Conservation (phyloP, 208 protist species). For the Leishmania lainsoni region DNA sequence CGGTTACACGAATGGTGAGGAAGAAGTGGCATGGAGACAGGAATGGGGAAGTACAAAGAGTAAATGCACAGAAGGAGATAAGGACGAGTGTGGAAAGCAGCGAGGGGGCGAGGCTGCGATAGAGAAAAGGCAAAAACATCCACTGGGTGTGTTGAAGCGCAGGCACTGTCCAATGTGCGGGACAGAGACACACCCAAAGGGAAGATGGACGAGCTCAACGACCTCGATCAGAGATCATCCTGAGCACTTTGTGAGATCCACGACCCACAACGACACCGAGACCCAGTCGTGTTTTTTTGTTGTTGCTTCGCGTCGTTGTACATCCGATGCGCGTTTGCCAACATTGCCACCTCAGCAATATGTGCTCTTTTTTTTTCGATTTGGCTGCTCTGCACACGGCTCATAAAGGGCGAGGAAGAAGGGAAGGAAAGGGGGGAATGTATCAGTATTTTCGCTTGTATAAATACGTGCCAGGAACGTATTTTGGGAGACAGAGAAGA, state of each 20-base stretch:
- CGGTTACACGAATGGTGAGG: not conserved
- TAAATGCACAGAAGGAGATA: not conserved
- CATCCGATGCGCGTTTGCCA: not conserved
- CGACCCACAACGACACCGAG: not conserved
- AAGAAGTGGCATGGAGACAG: not conserved
- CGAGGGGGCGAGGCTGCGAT: not conserved
- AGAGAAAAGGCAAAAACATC: not conserved
- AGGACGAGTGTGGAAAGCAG: not conserved
- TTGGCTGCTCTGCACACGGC: not conserved
- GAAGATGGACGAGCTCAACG: not conserved
- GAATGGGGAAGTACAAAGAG: not conserved
- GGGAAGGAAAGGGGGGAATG: not conserved
- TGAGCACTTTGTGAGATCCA: not conserved
- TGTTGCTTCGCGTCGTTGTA: constrained; percentile 12
- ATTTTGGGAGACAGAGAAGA: constrained; percentile 2
- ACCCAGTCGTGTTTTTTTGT: constrained; percentile 5
- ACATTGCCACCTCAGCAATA: not conserved
- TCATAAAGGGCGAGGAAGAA: not conserved
- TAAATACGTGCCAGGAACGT: not conserved
- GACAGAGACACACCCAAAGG: not conserved
- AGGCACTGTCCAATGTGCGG: not conserved
- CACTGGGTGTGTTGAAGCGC: not conserved
- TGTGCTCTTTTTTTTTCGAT: constrained; percentile 11
- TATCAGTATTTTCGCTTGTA: constrained; percentile 4
- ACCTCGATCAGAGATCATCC: not conserved